These are phyloP conservation scores for Lactarius evosmus DNA, from an alignment of 768 basidiomycete genomes.

Conservation along the genomic window DNA sequence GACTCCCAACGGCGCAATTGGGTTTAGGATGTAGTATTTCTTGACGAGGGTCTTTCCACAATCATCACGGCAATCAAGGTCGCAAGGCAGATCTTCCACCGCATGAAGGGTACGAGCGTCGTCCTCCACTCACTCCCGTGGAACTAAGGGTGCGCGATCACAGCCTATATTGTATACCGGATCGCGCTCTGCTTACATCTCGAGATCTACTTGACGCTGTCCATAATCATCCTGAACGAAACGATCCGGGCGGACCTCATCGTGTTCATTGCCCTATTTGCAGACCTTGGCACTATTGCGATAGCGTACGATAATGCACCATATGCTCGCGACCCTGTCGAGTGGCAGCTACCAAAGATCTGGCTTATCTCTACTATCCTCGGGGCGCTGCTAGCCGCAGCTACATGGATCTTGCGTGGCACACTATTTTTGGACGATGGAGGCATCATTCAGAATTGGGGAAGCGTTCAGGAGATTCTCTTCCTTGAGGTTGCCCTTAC, in stretches of 20 bases:
- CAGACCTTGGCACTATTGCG: constrained; percentile 47
- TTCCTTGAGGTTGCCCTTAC: constrained; percentile 49
- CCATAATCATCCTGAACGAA: constrained; percentile 46
- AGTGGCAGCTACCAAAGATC: constrained; percentile 50
- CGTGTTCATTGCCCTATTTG: constrained; percentile 45
- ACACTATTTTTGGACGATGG: constrained; percentile 40
- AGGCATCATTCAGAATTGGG: constrained; percentile 46
- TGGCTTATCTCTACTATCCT: constrained; percentile 46
- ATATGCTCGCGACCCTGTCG: constrained; percentile 41
- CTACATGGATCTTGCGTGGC: constrained; percentile 45
- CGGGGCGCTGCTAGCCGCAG: constrained; percentile 35
- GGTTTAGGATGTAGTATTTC: constrained; percentile 43
- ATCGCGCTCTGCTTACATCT: constrained; percentile 50
- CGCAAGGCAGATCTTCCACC: constrained; percentile 49
- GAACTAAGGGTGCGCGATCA: constrained; percentile 35
- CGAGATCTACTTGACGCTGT: constrained; percentile 45
- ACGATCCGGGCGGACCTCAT: constrained; percentile 47
- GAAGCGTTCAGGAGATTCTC: constrained; percentile 44
- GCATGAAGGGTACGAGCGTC: constrained; percentile 40
- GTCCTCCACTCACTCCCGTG: no score
- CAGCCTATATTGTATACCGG: constrained; percentile 48
- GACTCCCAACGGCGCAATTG: neutral
- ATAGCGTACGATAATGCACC: constrained; percentile 48
- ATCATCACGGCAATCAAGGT: constrained; percentile 48
- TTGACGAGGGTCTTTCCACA: constrained; percentile 44